Percentiles rank a stretch among this genome's conserved stretches.
These are phyloP conservation scores for Saccharum spontaneum DNA, from an alignment of 176 grass and related monocot species.

Conservation along the genomic window DNA sequence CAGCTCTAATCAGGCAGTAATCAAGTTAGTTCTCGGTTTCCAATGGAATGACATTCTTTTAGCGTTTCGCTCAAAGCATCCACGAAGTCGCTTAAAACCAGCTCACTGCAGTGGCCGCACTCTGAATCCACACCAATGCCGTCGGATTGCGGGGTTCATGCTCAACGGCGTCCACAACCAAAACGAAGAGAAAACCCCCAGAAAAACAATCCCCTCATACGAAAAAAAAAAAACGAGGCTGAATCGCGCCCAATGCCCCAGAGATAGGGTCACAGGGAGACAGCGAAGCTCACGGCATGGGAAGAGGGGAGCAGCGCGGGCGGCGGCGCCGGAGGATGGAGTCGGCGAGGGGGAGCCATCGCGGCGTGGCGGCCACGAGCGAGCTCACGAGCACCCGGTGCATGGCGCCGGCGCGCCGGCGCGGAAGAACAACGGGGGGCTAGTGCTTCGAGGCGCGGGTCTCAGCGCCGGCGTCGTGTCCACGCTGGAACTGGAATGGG, in stretches of 20 bases:
- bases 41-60: neutral
- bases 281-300: slow-evolving; percentile 47
- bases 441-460: slow-evolving; percentile 9
- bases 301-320: slow-evolving; percentile 35
- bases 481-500: slow-evolving; percentile 14
- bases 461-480: slow-evolving; percentile 10
- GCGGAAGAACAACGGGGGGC: neutral
- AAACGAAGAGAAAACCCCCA: neutral
- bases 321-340: slow-evolving; percentile 53
- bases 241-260: neutral
- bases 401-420: slow-evolving; percentile 47
- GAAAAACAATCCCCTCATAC: neutral
- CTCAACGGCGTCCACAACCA: neutral
- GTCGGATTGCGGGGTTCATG: neutral
- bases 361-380: slow-evolving; percentile 64
- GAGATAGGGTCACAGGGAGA: neutral
- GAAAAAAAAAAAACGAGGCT: neutral
- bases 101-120: neutral
- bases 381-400: slow-evolving; percentile 72
- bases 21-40: neutral
- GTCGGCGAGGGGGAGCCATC: slow-evolving; percentile 57
- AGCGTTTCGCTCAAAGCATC: neutral
- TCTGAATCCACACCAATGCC: slow-evolving; percentile 15
- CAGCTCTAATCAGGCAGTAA: neutral
- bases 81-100: neutral